Evolutionary conservation across 2,329 filamentous ascomycete genomes (phyloP), one percentile per base, ranked within the genome.

Genomic region (Domatiomyces globalis): DNA sequence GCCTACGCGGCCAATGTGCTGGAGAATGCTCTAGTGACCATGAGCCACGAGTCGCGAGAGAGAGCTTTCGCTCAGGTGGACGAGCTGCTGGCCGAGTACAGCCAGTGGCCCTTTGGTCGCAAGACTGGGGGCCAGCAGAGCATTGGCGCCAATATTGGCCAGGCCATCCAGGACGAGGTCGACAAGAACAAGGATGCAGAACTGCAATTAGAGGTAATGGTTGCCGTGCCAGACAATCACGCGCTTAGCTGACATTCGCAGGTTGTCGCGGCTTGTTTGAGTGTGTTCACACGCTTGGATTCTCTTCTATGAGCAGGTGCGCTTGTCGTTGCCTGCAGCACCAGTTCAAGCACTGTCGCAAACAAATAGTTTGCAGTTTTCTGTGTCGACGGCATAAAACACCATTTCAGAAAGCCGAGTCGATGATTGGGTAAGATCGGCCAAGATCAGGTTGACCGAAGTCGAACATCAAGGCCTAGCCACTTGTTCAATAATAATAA

Each of bases 1-100:
- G 90, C 92, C 45, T 96, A 98, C 69, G 92, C 92, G 45, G 92
- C 92, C 56, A 98, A 98, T 64, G 92, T 98, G 25, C 78, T 98
- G 53, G 92, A 98, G 73, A 98, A 98, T 65, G 92, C 90, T n/a
- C 73, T 98, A 62, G 87, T 86, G 51, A 94, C 86, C 12, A 79
- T 98, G 57, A 87, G 89, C 60, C 92, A 96, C 66, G 92, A 98
- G 73, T 83, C 90, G 51, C 77, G 92, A 61, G 92, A 98, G 71
- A 78, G 90, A 60, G 90, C 92, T 4, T 98, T 96, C 69, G 87
- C 88, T 43, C 90, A 96, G 73, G 94, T 95, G 17, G 92, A 98
- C 67, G 92, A 96, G 71, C 72, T 98, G 58, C 74, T 98, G 53
- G 87, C 87, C 43, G 90, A 96, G 66, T 98, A 95, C 70, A 94